Evolutionary conservation across 169 alveolate genomes (phyloP), one percentile per base, ranked within the genome.

Genomic region (Eimeria maxima): DNA sequence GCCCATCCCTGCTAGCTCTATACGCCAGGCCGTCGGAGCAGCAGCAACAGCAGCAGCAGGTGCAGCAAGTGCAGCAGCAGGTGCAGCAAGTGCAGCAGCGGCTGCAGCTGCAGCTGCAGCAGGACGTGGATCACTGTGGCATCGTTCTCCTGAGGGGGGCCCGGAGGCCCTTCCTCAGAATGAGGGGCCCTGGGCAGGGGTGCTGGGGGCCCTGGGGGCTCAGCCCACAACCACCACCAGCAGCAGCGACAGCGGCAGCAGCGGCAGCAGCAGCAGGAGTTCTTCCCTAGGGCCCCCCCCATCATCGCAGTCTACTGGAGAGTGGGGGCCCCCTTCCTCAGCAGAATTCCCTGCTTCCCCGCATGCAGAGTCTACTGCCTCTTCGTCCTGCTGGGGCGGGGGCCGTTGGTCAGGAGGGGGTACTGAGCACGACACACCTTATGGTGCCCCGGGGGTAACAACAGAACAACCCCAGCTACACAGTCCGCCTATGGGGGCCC

Each of bases 31-130:
- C 5, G 87, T 7, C 3, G 87, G 38, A 20, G 63, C 87, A 24
- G 63, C 81, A 71, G 87, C 87, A 38, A 29, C 87, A 7, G 57
- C 55, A 27, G 55, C 87, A 74, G 87, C 87, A 74, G 57, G 63
- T 38, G 87, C 63, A 33, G 55, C 33, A 42, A 60, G 29, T 11
- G 57, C 24, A 42, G 87, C 57, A 27, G 57, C 57, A 33, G 57
- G 29, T 13, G 87, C 57, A 27, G 57, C 87, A 33, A 60, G 13
- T 38, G 57, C 87, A 42, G 87, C 87, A 42, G 87, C 87, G 42
- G 87, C 50, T 38, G 55, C 87, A 42, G 80, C 80, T n/a, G 45
- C 80, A 69, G 80, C 80, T n/a, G 80, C 80, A 69, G 80, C 80
- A 69, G 80, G n/a, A n/a, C 45, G 47, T 27, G 80, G 8, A n/a